Conservation (phyloP, 305 asterid species). For the Solanum hybrid region DNA sequence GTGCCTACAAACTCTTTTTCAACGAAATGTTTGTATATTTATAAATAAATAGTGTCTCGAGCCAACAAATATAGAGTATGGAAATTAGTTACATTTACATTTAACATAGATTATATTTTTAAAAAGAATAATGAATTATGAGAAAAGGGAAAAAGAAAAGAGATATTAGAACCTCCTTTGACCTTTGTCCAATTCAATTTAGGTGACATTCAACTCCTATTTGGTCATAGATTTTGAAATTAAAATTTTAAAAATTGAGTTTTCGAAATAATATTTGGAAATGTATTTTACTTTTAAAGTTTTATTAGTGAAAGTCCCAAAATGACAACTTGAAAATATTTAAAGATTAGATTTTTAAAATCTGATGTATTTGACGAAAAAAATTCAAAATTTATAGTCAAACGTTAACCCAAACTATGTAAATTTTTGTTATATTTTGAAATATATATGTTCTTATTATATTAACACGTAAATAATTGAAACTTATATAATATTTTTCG, state of each 20-base stretch:
- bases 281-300: background rate
- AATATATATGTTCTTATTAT: background rate
- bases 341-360: background rate
- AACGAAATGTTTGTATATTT: background rate
- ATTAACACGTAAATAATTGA: background rate
- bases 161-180: background rate
- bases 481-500: background rate
- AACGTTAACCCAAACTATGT: background rate
- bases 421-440: background rate
- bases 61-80: background rate
- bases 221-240: background rate
- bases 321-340: background rate
- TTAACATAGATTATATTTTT: background rate
- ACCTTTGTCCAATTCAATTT: background rate
- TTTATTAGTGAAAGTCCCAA: background rate
- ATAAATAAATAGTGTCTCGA: background rate
- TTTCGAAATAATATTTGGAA: background rate
- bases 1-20: background rate
- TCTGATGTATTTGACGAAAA: background rate
- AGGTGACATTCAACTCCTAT: accelerated
- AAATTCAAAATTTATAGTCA: background rate
- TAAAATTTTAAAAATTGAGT: background rate
- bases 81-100: background rate
- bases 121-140: background rate
- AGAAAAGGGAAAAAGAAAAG: background rate